Evolutionary conservation across 129 eudicot genomes (phyloP), one percentile per base, ranked within the genome.

Genomic region (Chrysanthemum lavandulifolium): DNA sequence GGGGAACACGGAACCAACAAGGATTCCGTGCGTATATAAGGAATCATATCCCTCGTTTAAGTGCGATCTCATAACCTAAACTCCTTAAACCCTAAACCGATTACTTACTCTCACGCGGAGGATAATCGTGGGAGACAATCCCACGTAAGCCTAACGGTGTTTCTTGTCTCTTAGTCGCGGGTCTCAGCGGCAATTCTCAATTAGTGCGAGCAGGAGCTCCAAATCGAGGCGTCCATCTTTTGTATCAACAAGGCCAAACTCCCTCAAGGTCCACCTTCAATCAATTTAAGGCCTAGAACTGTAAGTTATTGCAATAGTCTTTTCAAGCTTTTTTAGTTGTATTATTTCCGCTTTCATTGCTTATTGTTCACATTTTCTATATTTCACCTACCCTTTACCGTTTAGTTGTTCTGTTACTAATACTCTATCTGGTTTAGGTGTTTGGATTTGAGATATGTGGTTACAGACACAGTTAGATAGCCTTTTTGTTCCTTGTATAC

Each of bases 161-260:
- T n/a, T n/a, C n/a, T n/a, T n/a, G n/a, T n/a, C n/a, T n/a, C n/a
- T n/a, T n/a, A n/a, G n/a, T n/a, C n/a, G n/a, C n/a, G n/a, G n/a
- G n/a, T n/a, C n/a, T n/a, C n/a, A n/a, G n/a, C n/a, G n/a, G n/a
- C n/a, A n/a, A n/a, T n/a, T n/a, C n/a, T n/a, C n/a, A n/a, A n/a
- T n/a, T n/a, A n/a, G n/a, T n/a, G n/a, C n/a, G n/a, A n/a, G n/a
- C n/a, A n/a, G n/a, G n/a, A n/a, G n/a, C n/a, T n/a, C n/a, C n/a
- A n/a, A n/a, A n/a, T n/a, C n/a, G n/a, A n/a, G n/a, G n/a, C n/a
- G n/a, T n/a, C n/a, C n/a, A n/a, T n/a, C n/a, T n/a, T n/a, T n/a
- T n/a, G n/a, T n/a, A n/a, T n/a, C n/a, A n/a, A n/a, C n/a, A n/a
- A 84, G 85, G 83, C 81, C 80, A 79, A 81, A 66, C 61, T 72